Evolutionary conservation across 148 eudicot genomes (phyloP).

Genomic region (Rhododendron simsii): DNA sequence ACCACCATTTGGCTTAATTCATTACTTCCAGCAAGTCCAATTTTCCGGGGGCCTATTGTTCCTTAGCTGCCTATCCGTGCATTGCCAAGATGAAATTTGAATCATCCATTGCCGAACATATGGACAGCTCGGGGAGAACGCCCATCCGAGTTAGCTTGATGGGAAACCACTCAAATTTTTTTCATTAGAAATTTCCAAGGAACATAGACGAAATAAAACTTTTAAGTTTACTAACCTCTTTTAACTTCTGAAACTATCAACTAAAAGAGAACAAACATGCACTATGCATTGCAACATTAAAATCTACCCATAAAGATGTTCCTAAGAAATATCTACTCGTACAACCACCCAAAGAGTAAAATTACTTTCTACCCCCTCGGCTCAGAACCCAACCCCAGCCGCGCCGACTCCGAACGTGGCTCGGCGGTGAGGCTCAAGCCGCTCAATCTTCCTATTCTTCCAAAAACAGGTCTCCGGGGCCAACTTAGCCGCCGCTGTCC

Average conservation of each 20-base stretch:
- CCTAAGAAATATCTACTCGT: neutral
- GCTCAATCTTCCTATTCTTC: slow-evolving; percentile 70
- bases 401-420: slow-evolving; percentile 56
- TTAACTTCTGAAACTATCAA: neutral
- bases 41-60: too few relatives aligned
- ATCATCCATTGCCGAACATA: too few relatives aligned
- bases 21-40: neutral
- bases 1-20: neutral
- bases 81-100: too few relatives aligned
- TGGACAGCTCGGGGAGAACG: too few relatives aligned
- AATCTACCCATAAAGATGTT: neutral
- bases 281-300: neutral
- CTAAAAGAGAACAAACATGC: neutral
- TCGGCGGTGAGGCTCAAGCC: slow-evolving; percentile 69
- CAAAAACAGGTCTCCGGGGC: slow-evolving; percentile 63
- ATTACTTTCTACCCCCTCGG: neutral
- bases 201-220: neutral
- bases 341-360: neutral
- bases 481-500: slow-evolving; percentile 69
- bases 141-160: neutral
- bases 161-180: neutral
- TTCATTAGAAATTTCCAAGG: neutral
- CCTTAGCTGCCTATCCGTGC: too few relatives aligned
- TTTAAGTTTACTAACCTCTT: neutral
- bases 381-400: slow-evolving; percentile 69